phyloP scores from a whole-genome alignment of 2,329 filamentous ascomycete genomes.

The Alternaria longipes region DNA sequence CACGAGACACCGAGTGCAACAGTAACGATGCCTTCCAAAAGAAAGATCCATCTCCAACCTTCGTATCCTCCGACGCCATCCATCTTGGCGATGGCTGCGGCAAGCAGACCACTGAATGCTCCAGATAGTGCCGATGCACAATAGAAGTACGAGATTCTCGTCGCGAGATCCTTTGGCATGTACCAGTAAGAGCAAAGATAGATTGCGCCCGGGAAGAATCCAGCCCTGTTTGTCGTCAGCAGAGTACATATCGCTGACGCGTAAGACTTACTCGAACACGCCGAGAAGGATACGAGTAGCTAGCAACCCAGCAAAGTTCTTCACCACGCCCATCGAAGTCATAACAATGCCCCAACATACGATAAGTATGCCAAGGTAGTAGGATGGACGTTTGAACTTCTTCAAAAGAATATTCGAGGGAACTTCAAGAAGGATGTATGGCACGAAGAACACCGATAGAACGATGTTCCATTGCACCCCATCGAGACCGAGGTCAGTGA shows the following conservation, averaged over 20 bases:
- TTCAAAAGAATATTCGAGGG: constrained; percentile 54
- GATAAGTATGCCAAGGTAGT: background rate
- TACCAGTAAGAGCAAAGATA: constrained; percentile 50
- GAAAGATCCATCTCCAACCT: constrained; percentile 57
- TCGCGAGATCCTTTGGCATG: constrained; percentile 46
- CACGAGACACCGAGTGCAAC: constrained; percentile 29
- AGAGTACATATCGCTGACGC: too few relatives aligned
- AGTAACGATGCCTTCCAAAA: constrained; percentile 53
- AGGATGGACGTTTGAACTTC: background rate
- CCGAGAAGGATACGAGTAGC: background rate
- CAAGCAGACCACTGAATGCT: constrained; percentile 55
- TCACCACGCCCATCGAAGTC: background rate
- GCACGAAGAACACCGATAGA: constrained; percentile 67
- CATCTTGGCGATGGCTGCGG: constrained; percentile 50
- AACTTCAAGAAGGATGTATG: constrained; percentile 48
- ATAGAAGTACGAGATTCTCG: constrained; percentile 49
- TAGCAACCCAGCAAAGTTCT: background rate
- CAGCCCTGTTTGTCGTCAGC: constrained; percentile 20
- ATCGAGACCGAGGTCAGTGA: constrained; percentile 64
- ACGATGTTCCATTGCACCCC: constrained; percentile 57
- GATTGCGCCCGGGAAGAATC: constrained; percentile 48
- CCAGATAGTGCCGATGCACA: constrained; percentile 51
- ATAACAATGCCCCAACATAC: background rate
- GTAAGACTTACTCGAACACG: constrained; percentile 27
- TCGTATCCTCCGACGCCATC: constrained; percentile 52